Base-by-base conservation (phyloP, 2,329 filamentous ascomycete genomes). In the Trichoderma guizhouense region DNA sequence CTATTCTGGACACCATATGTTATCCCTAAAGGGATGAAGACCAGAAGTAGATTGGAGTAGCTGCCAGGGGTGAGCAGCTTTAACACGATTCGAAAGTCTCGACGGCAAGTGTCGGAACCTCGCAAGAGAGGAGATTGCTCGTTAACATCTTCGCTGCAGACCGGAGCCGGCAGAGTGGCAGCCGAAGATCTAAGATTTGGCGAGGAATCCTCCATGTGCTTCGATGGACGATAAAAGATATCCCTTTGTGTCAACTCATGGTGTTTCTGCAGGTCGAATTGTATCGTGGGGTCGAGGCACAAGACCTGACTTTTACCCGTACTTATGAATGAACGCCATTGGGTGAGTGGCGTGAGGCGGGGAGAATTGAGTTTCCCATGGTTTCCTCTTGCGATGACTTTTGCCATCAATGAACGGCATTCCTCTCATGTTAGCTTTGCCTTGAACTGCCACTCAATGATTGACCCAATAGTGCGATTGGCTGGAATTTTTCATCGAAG, bases 1-100 rank as follows among this genome's bases (percentile, higher is more conserved):
- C 24, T 36, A 47, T 72, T 61, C 11, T 61, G 57, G n/a, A 68
- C 18, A n/a, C 70, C 70, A 62, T 32, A 68, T 4, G 26, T 53
- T 15, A 71, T 68, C 3, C 70, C 70, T 1, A 72, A 24, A 24
- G 63, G 70, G 1, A 68, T 39, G n/a, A 68, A 72, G 7, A 36
- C 32, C 1, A 72, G 70, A 36, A 72, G 70, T 7, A 72, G 24
- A n/a, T 53, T 67, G 5, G 70, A 61, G 30, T 67, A 72, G 34
- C 63, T 62, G 55, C 69, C 62, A 21, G 70, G 62, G 1, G 70
- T 67, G 39, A 72, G 32, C 24, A 67, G 18, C 9, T 55, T 71
- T 3, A 68, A n/a, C 1, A 67, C 28, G 18, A 32, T n/a, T 7
- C 63, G 32, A 2, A 62, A n/a, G 3, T 32, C 64, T 30, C 43